Conservation (phyloP, 2,329 filamentous ascomycete species). For the Ophiosphaerella narmari region DNA sequence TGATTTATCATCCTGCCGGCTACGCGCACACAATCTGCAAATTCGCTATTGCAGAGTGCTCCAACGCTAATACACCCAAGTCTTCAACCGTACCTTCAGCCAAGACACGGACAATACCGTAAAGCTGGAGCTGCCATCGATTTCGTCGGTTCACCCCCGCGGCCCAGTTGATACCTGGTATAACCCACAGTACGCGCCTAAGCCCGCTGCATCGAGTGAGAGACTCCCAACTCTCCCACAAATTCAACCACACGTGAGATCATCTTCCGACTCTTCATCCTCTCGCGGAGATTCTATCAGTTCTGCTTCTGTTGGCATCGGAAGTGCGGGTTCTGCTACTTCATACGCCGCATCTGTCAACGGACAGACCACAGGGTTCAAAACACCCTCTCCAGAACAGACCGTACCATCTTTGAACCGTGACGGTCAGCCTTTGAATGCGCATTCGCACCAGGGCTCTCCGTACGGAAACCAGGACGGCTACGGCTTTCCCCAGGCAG, state of each 20-base stretch:
- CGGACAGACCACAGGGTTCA: constrained; percentile 62
- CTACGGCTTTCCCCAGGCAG: constrained; percentile 43
- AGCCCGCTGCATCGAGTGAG: constrained; percentile 71
- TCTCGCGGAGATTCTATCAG: constrained; percentile 78
- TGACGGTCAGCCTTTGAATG: constrained; percentile 43
- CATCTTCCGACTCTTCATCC: constrained; percentile 73
- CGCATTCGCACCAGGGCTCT: constrained; percentile 45
- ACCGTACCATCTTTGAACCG: constrained; percentile 53
- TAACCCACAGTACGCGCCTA: constrained; percentile 68
- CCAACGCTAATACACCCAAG: not conserved
- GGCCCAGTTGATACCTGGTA: constrained; percentile 75
- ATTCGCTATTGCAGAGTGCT: constrained; percentile 29
- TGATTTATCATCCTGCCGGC: constrained; percentile 30
- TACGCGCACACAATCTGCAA: constrained; percentile 37
- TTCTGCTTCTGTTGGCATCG: constrained; percentile 56
- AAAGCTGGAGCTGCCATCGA: constrained; percentile 93
- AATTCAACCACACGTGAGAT: constrained; percentile 65
- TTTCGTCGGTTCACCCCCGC: constrained; percentile 81
- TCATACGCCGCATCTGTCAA: constrained; percentile 61
- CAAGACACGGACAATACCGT: constrained; percentile 62
- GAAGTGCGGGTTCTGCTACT: constrained; percentile 59
- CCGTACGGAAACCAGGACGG: constrained; percentile 47
- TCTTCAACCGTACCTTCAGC: constrained; percentile 22
- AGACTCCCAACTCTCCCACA: constrained; percentile 73
- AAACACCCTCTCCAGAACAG: constrained; percentile 76